A percentile compares a stretch with the other conserved stretches of the same genome.
Conservation (phyloP, 2,329 filamentous ascomycete species). For the Gyromitra esculenta region DNA sequence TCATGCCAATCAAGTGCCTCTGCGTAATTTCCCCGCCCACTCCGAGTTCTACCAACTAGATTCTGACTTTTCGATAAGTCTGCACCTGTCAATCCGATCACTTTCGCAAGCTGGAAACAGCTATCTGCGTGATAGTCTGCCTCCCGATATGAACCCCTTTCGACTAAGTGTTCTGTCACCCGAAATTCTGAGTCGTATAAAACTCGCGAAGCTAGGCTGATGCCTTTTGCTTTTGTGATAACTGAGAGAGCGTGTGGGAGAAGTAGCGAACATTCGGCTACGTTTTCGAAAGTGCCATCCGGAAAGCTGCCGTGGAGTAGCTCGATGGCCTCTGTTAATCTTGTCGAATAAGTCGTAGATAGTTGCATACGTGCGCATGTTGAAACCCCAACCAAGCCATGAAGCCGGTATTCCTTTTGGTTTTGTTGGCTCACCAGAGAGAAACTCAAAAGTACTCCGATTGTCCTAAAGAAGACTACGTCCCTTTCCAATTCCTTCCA, state of each 20-base stretch:
- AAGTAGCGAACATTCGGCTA: slow-evolving; percentile 24
- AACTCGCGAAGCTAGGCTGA: not conserved
- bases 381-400: slow-evolving; percentile 27
- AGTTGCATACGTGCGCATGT: slow-evolving; percentile 24
- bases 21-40: not conserved
- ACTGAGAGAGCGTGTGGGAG: slow-evolving; percentile 29
- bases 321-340: slow-evolving; percentile 2
- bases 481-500: slow-evolving; percentile 1
- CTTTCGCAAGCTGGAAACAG: not conserved
- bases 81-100: not conserved
- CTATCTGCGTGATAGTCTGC: not conserved
- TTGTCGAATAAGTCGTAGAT: slow-evolving; percentile 1
- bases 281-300: slow-evolving; percentile 8
- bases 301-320: slow-evolving; percentile 13
- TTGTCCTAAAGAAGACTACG: slow-evolving; percentile 7
- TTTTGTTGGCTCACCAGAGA: slow-evolving; percentile 19
- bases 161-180: not conserved
- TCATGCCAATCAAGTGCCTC: slow-evolving; percentile 31
- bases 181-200: not conserved
- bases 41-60: not conserved
- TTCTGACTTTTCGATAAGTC: not conserved
- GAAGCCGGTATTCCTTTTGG: slow-evolving; percentile 26
- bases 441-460: slow-evolving; percentile 22
- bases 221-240: not conserved
- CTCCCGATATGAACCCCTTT: not conserved